Base-by-base conservation (phyloP, 148 eudicot genomes). In the Persicaria maculosa region DNA sequence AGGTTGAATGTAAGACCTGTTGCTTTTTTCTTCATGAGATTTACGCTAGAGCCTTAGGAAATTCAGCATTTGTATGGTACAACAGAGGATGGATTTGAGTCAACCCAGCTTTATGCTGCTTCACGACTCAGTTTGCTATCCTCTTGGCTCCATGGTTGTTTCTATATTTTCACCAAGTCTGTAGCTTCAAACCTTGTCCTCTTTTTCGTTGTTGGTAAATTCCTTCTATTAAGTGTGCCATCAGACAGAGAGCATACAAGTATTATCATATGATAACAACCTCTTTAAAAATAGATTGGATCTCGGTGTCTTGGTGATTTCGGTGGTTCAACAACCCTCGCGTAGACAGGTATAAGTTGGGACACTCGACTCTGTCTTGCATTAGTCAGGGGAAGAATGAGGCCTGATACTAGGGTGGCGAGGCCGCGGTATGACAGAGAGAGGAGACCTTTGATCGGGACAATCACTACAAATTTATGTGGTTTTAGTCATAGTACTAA, bases 11-110 rank as follows among this genome's bases (percentile, higher is more conserved):
- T 92, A 62, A 88, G 99, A 74, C 97, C 99, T 74, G 77, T 97
- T 74, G 97, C 97, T 55, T 92, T 95, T 86, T 95, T 95, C 89
- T 95, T 84, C 81, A 86, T 95, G 67, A 90, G 83, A 78, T 95
- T 97, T 82, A 76, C 77, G 70, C 88, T 95, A 61, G 83, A 65
- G 40, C 92, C 99, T 22, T 58, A 85, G 72, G 91, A 95, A 82
- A 80, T 92, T 81, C 94, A 92, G 76, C 82, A 85, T 75, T 82
- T 86, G 44, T 95, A 95, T 75, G 69, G 77, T 44, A 86, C 78
- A 84, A 97, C 99, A 43, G 87, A 88, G 77, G 99, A 95, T 83
- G 89, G 97, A 71, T 95, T 87, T 8, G 99, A 95, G 81, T 95
- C 99, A 64, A 92, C 99, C 44, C 88, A 87, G 59, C 90, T 95